Evolutionary conservation across 2,329 filamentous ascomycete species (phyloP), one percentile per base, ranked within the genome.

Genomic region (Neoarthrinium moseri): DNA sequence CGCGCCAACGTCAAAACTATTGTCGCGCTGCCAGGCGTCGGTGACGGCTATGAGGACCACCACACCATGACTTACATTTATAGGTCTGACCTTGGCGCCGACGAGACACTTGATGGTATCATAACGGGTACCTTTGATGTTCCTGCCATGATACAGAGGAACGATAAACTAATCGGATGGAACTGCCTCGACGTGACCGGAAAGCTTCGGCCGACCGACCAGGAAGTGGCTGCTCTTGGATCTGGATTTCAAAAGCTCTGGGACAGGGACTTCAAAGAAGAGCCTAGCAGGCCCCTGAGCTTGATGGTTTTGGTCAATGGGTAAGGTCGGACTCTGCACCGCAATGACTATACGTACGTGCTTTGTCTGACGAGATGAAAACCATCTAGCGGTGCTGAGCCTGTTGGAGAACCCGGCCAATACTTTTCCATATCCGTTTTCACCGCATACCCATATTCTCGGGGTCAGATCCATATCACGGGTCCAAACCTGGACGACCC

Each of bases 391-490:
- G 30, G 32, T n/a, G n/a, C n/a, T 11, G 32, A 34, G 20, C 32
- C 32, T 1, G 35, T 21, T 13, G 35, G 27, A 22, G 13, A 23
- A 6, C 22, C 36, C 4, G 24, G 24, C 4, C 72, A 81, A 48
- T 82, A 81, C 55, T 61, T 79, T 24, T 71, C 74, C 1, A 58
- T 71, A 33, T 73, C 64, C 3, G 67, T 65, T n/a, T 84, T 76
- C 58, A 77, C 76, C 1, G 71, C 70, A 1, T 82, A 83, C 52
- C 80, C 80, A 0, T 78, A 75, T 56, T 80, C 77, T 2, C 72
- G 79, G 2, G 81, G 80, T 6, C 66, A 68, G 42, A 73, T 83
- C 49, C 81, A 85, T 63, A 82, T 85, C 56, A 73, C 66, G 0
- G 65, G 66, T 1, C 48, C 59, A 3, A 6, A 30, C 1, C 49